Evolutionary conservation across 2,329 filamentous ascomycete genomes (phyloP).

Genomic region (Monosporascus cannonballus): DNA sequence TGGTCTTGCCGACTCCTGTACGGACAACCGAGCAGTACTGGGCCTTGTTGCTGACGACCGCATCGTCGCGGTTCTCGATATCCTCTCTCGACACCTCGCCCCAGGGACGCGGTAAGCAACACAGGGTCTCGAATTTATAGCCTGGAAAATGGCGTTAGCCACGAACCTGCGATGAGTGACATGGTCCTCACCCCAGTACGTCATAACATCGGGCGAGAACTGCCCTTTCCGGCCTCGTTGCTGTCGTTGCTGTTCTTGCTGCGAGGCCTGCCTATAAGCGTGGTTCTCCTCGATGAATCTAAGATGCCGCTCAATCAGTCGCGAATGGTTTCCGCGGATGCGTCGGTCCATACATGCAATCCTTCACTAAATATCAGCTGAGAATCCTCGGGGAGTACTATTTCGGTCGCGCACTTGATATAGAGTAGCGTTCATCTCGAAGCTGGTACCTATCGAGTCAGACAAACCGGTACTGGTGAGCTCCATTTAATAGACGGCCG

Average conservation of each 20-base stretch:
- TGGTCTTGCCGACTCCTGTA: slow-evolving; percentile 73
- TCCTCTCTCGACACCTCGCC: slow-evolving; percentile 63
- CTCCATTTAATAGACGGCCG: slow-evolving; percentile 8
- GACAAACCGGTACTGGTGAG: neutral
- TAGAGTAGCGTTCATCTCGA: slow-evolving; percentile 91
- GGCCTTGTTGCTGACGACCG: slow-evolving; percentile 77
- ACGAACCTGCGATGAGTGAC: neutral
- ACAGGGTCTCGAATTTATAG: slow-evolving; percentile 93
- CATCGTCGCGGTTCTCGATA: slow-evolving; percentile 69
- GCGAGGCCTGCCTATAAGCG: slow-evolving; percentile 59
- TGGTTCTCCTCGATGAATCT: slow-evolving; percentile 95
- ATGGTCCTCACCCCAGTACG: slow-evolving; percentile 69
- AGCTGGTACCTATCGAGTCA: slow-evolving; percentile 44
- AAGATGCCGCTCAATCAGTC: slow-evolving; percentile 6
- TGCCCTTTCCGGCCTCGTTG: slow-evolving; percentile 37
- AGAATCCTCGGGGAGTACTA: slow-evolving; percentile 1
- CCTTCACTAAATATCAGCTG: slow-evolving; percentile 30
- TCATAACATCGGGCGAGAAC: slow-evolving; percentile 72
- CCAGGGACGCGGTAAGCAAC: slow-evolving; percentile 70
- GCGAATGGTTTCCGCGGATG: neutral
- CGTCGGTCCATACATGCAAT: slow-evolving; percentile 42
- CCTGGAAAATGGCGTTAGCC: slow-evolving; percentile 42
- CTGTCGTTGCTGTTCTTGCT: slow-evolving; percentile 51
- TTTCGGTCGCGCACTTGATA: slow-evolving; percentile 63
- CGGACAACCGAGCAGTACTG: slow-evolving; percentile 95